These are phyloP conservation scores for Neospora caninum DNA, from an alignment of 169 alveolate species.

Conservation along the genomic window DNA sequence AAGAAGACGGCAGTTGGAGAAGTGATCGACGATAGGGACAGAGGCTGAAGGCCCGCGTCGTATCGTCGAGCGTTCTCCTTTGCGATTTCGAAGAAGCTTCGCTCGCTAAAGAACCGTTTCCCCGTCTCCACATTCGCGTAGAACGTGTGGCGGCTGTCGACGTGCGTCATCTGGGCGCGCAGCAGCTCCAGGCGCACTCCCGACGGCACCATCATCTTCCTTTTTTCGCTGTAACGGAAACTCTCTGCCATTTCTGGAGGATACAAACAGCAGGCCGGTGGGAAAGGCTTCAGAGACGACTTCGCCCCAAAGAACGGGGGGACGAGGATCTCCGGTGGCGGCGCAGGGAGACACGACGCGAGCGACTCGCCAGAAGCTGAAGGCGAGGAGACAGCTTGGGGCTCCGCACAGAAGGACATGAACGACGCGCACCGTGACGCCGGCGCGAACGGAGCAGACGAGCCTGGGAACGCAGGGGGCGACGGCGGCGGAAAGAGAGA, in stretches of 20 bases:
- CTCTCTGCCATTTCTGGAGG: slow-evolving; percentile 41
- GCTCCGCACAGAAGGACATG: neutral
- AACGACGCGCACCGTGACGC: neutral
- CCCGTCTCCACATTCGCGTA: neutral
- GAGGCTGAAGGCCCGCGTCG: slow-evolving; percentile 13
- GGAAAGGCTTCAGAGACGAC: slow-evolving; percentile 6
- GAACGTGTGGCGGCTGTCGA: slow-evolving; percentile 3
- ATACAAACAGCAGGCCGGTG: slow-evolving; percentile 25
- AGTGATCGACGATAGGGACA: neutral
- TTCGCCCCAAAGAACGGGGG: neutral
- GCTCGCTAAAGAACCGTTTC: neutral
- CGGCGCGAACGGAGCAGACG: neutral
- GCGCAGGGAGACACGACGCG: neutral
- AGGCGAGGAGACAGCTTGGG: neutral
- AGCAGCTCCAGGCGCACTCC: slow-evolving; percentile 3
- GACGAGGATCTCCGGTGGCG: neutral
- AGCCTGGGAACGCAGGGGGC: neutral
- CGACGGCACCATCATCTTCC: neutral
- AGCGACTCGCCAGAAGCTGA: neutral
- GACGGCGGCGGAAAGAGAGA: neutral
- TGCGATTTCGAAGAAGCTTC: slow-evolving; percentile 1
- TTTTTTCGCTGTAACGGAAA: neutral
- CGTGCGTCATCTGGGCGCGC: slow-evolving; percentile 8
- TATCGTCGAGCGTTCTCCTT: neutral
- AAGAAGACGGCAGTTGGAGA: neutral